These are phyloP conservation scores for Blumeriella jaapii DNA, from an alignment of 2,329 filamentous ascomycete genomes.

Conservation along the genomic window DNA sequence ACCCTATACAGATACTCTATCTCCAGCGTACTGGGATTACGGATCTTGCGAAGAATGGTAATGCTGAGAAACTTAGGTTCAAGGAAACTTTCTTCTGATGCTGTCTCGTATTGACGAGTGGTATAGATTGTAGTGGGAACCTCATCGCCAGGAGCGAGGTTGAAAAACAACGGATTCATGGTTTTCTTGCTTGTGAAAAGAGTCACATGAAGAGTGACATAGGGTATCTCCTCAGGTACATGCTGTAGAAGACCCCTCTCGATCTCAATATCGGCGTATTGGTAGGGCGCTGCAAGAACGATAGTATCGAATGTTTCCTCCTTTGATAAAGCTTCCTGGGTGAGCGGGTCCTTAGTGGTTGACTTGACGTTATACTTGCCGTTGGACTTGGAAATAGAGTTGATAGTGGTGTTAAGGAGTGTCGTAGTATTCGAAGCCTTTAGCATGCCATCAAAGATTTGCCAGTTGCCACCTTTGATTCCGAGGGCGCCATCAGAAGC, in stretches of 20 bases:
- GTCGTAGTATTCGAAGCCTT: constrained; percentile 49
- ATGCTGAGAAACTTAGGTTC: constrained; percentile 76
- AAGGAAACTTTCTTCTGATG: constrained; percentile 50
- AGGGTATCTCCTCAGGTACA: constrained; percentile 67
- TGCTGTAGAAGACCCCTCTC: constrained; percentile 57
- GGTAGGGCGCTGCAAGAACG: constrained; percentile 71
- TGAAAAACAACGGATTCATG: constrained; percentile 66
- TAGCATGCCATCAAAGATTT: constrained; percentile 80
- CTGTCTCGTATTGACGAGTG: constrained; percentile 36
- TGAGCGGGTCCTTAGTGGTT: constrained; percentile 7
- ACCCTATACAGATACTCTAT: constrained; percentile 54
- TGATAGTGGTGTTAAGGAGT: constrained; percentile 56
- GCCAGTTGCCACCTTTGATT: constrained; percentile 82
- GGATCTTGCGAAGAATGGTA: constrained; percentile 54
- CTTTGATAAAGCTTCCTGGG: constrained; percentile 4
- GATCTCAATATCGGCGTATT: constrained; percentile 60
- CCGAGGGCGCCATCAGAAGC: constrained; percentile 73
- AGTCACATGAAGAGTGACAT: constrained; percentile 78
- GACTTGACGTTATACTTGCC: constrained; percentile 37
- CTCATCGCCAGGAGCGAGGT: constrained; percentile 41
- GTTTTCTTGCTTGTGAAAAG: constrained; percentile 68
- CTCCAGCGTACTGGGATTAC: constrained; percentile 45
- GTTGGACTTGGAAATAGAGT: constrained; percentile 41
- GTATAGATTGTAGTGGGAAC: constrained; percentile 63
- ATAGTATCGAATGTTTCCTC: constrained; percentile 57